A percentile compares a stretch with the other conserved stretches of the same genome.
Conservation (phyloP, 2,329 filamentous ascomycete species). For the Basipetospora sp. region DNA sequence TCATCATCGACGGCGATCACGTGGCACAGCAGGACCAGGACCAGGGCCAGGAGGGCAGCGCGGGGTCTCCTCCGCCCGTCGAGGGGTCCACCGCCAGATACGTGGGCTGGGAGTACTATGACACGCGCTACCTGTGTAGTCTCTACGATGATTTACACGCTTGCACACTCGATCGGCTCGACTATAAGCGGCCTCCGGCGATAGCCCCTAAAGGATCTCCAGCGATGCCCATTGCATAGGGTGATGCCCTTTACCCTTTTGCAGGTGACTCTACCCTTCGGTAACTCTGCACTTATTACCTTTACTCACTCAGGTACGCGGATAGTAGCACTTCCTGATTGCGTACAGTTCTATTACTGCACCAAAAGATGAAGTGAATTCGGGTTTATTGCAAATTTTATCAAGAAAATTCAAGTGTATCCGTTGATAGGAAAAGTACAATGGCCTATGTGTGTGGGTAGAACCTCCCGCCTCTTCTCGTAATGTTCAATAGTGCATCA, state of each 20-base stretch:
- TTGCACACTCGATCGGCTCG: not conserved
- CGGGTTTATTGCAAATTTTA: not conserved
- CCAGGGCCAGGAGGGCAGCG: not conserved
- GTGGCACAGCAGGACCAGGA: not conserved
- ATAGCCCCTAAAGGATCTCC: not conserved
- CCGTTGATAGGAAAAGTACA: not conserved
- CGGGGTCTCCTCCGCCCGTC: not conserved
- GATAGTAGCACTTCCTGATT: not conserved
- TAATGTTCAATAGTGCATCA: too few relatives aligned
- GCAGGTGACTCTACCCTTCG: not conserved
- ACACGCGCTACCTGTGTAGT: not conserved
- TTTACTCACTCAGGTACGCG: not conserved
- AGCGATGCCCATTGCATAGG: not conserved
- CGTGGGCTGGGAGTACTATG: conserved; percentile 5
- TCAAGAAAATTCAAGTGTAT: not conserved
- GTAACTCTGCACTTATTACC: not conserved
- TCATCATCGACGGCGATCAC: conserved; percentile 3
- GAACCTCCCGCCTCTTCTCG: not conserved
- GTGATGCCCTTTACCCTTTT: not conserved
- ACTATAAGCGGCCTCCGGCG: conserved; percentile 4
- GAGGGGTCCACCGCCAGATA: conserved; percentile 5
- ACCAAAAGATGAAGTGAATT: not conserved
- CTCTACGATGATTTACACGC: not conserved
- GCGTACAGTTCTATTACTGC: not conserved
- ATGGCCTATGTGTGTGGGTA: too few relatives aligned